Base-by-base conservation (phyloP, 2,329 filamentous ascomycete genomes). In the Alternaria postmessia region DNA sequence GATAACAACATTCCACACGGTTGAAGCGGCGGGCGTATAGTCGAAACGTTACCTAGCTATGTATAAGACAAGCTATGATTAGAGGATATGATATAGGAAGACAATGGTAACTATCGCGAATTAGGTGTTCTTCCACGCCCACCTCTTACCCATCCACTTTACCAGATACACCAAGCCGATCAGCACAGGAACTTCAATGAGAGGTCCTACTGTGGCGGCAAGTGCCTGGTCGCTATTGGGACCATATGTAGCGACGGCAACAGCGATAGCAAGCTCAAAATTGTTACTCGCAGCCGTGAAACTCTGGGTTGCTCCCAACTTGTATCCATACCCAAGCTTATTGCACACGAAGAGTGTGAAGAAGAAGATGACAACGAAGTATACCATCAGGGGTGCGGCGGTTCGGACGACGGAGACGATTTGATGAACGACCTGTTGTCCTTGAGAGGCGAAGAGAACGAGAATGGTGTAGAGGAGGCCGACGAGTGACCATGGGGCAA, bases 241-340 rank as follows among this genome's bases (percentile, higher is more conserved):
- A 0, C 92, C 92, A 78, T 89, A 95, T 0, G 88, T 89, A 0
- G 91, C 89, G 5, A 94, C 87, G 0, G 91, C 91, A 0, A 95
- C 91, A 0, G 91, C 91, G 77, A 95, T 95, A 0, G 92, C 91
- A 30, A 95, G 80, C 80, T 95, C 92, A 71, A 96, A 95, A 73
- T 95, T 95, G 73, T 95, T 96, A 74, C 92, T 94, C 1, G 91
- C 91, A 0, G 91, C 92, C 0, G 91, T 94, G 69, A 94, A 93
- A 72, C 90, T 92, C 79, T 94, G 91, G 1, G 91, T 93, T 2
- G 84, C 82, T 0, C 85, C 83, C 1, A 92, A 73, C 38, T 84
- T 84, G 73, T 94, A 94, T 0, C 87, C 87, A 57, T 91, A 92
- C 0, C 91, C 89, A 3, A 89, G 75, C 5, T 81, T 83, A 28